Base-by-base conservation (phyloP, 2,329 filamentous ascomycete species). In the Penicillium sp. region DNA sequence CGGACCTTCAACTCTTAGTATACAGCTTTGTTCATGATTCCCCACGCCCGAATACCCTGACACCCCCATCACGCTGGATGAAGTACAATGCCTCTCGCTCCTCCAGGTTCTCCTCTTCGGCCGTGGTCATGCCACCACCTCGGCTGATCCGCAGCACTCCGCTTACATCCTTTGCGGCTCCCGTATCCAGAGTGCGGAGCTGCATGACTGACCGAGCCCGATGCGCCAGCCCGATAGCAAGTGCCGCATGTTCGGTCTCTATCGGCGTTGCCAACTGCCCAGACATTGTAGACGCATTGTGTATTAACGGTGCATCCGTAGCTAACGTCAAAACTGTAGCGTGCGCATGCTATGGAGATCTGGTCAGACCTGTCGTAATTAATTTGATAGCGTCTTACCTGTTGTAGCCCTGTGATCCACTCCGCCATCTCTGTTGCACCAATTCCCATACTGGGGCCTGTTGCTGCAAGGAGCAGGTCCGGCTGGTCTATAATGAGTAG, bases 101-200 rank as follows among this genome's bases (percentile, higher is more conserved):
- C 42, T 72, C 69, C 56, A 71, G 55, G 22, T 53, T 60, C 13
- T 59, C 59, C 4, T 60, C 55, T 37, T 55, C 61, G 19, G 57
- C 50, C 7, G 54, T 64, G 35, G 65, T 73, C 57, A 62, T 66
- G 33, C 63, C 70, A 13, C 73, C 75, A 3, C 84, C 84, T 37
- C 78, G 76, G 14, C 87, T 91, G 41, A 93, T 77, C 57, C 90
- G 80, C 55, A 96, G 64, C 36, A 95, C 89, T 2, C 92, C 92
- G 71, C 88, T 95, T 28, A 97, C 88, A 70, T 96, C 92, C 65
- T 80, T 85, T 54, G 92, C 91, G n/a, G 84, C 84, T 0, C 92
- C 92, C 0, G 90, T 95, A 64, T 95, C 90, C 53, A 97, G 70
- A 63, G 85, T 78, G 44, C 91, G 77, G 50, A 93, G 73, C 53